phyloP scores from a whole-genome alignment of 176 grass and related monocot genomes.

The Rhynchospora breviuscula region DNA sequence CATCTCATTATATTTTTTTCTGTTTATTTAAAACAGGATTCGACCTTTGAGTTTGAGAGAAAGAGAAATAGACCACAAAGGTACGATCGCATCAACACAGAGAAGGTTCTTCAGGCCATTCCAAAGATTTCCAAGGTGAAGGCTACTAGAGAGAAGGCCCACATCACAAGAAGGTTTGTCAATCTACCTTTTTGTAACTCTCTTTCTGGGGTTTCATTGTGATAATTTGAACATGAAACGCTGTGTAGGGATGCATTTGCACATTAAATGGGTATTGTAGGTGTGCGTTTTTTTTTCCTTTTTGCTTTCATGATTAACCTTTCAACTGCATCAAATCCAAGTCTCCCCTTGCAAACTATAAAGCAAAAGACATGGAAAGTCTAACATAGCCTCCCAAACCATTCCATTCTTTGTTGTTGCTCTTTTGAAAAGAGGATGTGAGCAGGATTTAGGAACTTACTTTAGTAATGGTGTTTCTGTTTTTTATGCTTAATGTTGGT shows the following conservation, averaged over 20 bases:
- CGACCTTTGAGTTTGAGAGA: conserved; percentile 95
- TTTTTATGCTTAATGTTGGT: neutral
- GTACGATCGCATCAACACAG: conserved; percentile 65
- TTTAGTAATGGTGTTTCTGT: neutral
- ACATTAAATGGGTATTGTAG: neutral
- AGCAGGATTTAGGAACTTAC: neutral
- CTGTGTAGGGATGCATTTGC: neutral
- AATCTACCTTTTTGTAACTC: neutral
- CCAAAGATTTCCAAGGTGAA: conserved; percentile 63
- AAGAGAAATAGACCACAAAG: conserved; percentile 85
- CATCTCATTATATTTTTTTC: neutral
- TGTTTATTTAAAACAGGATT: conserved; percentile 41
- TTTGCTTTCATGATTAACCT: neutral
- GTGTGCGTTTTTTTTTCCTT: neutral
- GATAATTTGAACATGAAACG: neutral
- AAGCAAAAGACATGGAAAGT: neutral
- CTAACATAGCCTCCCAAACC: neutral
- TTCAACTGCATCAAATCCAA: neutral
- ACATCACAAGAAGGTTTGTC: conserved; percentile 49
- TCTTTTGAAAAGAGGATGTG: neutral
- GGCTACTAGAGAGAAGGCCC: conserved; percentile 43
- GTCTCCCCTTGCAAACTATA: neutral
- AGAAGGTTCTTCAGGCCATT: conserved; percentile 62
- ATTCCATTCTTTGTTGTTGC: neutral
- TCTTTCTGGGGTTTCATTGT: neutral